phyloP scores from a whole-genome alignment of 179 eudicot species.

The Dionaea muscipula region DNA sequence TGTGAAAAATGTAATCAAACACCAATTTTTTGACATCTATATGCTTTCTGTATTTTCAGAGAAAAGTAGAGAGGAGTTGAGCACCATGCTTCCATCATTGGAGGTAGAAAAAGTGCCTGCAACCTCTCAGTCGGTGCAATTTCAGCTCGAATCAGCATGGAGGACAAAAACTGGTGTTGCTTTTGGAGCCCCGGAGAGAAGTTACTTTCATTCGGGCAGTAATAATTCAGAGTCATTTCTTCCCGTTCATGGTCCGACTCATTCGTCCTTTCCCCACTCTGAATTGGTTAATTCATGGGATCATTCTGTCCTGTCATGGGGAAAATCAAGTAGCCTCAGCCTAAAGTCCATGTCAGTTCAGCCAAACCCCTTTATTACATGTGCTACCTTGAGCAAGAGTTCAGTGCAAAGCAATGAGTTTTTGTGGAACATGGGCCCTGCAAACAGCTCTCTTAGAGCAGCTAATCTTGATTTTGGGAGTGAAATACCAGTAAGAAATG shows the following conservation, averaged over 20 bases:
- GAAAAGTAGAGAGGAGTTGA: constrained; percentile 22
- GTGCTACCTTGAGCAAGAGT: constrained; percentile 25
- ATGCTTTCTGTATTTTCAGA: constrained; percentile 25
- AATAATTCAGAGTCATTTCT: constrained; percentile 18
- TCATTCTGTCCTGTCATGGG: constrained; percentile 31
- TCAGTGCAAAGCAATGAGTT: constrained; percentile 29
- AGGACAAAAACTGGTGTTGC: constrained; percentile 20
- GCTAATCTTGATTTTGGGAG: constrained; percentile 17
- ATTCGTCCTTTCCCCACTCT: constrained; percentile 23
- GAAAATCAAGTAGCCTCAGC: constrained; percentile 24
- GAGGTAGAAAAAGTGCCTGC: constrained; percentile 27
- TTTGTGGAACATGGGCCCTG: constrained; percentile 33
- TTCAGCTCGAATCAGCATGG: constrained; percentile 19
- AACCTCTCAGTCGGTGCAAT: constrained; percentile 22
- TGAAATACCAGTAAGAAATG: constrained; percentile 24
- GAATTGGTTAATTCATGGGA: constrained; percentile 34
- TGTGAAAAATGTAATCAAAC: too few relatives aligned
- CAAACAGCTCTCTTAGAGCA: constrained; percentile 25
- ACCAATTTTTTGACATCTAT: too few relatives aligned
- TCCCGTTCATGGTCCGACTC: constrained; percentile 25
- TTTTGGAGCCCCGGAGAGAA: constrained; percentile 19
- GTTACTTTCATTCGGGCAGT: constrained; percentile 18
- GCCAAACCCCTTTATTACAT: constrained; percentile 25
- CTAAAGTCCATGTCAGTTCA: constrained; percentile 31
- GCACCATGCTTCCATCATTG: constrained; percentile 22